Evolutionary conservation across 176 grass and related monocot species (phyloP).

Genomic region (Saccharum officinarum): DNA sequence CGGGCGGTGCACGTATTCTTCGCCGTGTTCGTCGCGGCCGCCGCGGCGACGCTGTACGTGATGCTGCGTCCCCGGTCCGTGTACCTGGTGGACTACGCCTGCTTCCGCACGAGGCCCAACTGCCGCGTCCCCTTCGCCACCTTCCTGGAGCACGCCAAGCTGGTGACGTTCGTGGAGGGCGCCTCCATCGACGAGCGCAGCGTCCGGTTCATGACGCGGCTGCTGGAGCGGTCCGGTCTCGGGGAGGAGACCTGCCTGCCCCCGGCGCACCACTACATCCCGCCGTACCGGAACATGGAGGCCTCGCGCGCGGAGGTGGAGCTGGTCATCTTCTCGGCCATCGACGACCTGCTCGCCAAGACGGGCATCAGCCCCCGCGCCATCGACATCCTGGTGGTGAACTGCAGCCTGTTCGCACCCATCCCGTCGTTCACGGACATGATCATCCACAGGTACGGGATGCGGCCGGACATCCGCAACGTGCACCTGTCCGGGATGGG

Average conservation of each 20-base stretch:
- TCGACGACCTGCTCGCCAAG: constrained; percentile 62
- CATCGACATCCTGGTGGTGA: constrained; percentile 68
- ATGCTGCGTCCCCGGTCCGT: constrained; percentile 56
- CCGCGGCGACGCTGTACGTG: constrained; percentile 39
- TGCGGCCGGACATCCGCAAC: background rate
- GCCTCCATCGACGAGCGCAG: constrained; percentile 55
- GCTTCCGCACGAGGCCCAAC: constrained; percentile 54
- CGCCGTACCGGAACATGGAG: constrained; percentile 61
- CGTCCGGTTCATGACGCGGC: constrained; percentile 59
- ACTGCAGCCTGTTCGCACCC: constrained; percentile 75
- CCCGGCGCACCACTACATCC: constrained; percentile 66
- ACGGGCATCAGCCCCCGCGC: constrained; percentile 33
- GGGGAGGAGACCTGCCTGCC: constrained; percentile 66
- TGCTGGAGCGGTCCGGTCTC: constrained; percentile 60
- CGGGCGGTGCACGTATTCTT: constrained; percentile 39
- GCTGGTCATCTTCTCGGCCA: constrained; percentile 65
- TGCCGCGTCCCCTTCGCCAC: constrained; percentile 66
- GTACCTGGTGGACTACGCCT: constrained; percentile 74
- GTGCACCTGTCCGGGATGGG: no score
- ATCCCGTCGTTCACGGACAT: constrained; percentile 47
- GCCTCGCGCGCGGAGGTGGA: constrained; percentile 59
- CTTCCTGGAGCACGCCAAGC: constrained; percentile 69
- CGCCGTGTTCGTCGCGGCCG: constrained; percentile 39
- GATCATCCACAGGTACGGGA: no score
- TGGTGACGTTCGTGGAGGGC: constrained; percentile 48